These are phyloP conservation scores for Talaromyces trachyspermus DNA, from an alignment of 495 filamentous ascomycete species.

Conservation along the genomic window DNA sequence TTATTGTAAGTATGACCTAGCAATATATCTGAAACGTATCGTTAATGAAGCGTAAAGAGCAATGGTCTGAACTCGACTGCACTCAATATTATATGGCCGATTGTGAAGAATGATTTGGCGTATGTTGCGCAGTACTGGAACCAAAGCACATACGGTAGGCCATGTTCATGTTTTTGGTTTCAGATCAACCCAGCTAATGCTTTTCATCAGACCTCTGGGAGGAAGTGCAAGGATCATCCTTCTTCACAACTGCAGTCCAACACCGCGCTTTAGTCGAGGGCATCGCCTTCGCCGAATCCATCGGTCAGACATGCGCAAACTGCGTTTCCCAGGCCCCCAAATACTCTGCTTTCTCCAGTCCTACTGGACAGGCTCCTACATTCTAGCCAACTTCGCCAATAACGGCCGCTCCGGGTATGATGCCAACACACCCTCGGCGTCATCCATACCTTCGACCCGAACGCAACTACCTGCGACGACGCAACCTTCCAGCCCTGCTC, in stretches of 20 bases:
- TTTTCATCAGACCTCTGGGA: slow-evolving; percentile 53
- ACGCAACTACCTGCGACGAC: slow-evolving; percentile 32
- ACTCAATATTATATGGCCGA: slow-evolving; percentile 38
- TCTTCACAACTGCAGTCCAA: slow-evolving; percentile 52
- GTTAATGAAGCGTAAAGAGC: too few species aligned
- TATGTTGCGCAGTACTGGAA: slow-evolving; percentile 69
- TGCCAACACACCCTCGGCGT: slow-evolving; percentile 50
- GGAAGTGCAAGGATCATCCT: slow-evolving; percentile 52
- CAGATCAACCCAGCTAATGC: background rate
- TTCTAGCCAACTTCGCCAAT: slow-evolving; percentile 44
- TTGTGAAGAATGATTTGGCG: slow-evolving; percentile 48
- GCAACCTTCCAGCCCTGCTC: slow-evolving; percentile 43
- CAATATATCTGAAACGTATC: too few species aligned
- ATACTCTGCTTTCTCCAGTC: slow-evolving; percentile 51
- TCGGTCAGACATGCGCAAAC: slow-evolving; percentile 32
- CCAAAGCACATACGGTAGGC: slow-evolving; percentile 23
- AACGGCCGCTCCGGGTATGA: slow-evolving; percentile 48
- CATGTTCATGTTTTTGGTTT: background rate
- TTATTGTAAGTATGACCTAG: slow-evolving; percentile 16
- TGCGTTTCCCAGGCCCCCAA: slow-evolving; percentile 49
- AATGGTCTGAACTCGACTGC: slow-evolving; percentile 37
- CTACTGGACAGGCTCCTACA: slow-evolving; percentile 54
- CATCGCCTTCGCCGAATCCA: slow-evolving; percentile 40
- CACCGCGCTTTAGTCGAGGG: slow-evolving; percentile 56
- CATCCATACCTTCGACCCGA: slow-evolving; percentile 54